phyloP scores from a whole-genome alignment of 805 yeast genomes.

The Barnettozyma botsteinii region DNA sequence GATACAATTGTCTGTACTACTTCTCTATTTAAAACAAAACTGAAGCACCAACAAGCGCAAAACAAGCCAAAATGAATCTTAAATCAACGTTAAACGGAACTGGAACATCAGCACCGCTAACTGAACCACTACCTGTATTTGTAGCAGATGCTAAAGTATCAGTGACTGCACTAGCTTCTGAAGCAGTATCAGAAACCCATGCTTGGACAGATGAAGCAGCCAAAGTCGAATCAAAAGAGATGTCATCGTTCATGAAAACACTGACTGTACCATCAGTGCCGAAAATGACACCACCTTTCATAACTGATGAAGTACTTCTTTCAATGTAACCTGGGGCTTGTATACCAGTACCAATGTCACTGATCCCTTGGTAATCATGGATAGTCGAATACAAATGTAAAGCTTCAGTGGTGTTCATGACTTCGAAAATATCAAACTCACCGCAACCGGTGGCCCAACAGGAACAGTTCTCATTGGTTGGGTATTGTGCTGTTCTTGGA shows the following conservation, averaged over 20 bases:
- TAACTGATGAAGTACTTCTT: conserved; percentile 44
- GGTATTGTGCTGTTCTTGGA: conserved; percentile 71
- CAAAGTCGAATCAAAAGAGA: conserved; percentile 43
- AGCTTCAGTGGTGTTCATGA: conserved; percentile 55
- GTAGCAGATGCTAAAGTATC: conserved; percentile 30
- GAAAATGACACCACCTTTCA: conserved; percentile 71
- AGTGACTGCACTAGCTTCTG: conserved; percentile 26
- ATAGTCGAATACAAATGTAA: conserved; percentile 56
- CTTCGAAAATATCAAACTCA: conserved; percentile 73
- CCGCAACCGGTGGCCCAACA: conserved; percentile 80
- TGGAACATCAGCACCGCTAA: conserved; percentile 12
- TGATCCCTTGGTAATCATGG: conserved; percentile 74
- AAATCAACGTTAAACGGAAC: conserved; percentile 13
- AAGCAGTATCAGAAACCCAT: conserved; percentile 38
- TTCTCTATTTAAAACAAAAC: conserved; percentile 5
- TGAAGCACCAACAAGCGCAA: conserved; percentile 18
- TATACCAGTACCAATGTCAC: conserved; percentile 54
- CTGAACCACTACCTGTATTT: conserved; percentile 31
- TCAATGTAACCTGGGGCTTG: conserved; percentile 49
- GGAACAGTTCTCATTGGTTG: conserved; percentile 55
- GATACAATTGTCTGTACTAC: background rate
- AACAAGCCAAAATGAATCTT: conserved; percentile 18
- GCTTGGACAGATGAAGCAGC: conserved; percentile 36
- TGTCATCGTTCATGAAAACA: conserved; percentile 53
- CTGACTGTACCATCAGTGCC: conserved; percentile 54